Evolutionary conservation across 768 basidiomycete species (phyloP), one percentile per base, ranked within the genome.

Genomic region (Harrya chromipes): DNA sequence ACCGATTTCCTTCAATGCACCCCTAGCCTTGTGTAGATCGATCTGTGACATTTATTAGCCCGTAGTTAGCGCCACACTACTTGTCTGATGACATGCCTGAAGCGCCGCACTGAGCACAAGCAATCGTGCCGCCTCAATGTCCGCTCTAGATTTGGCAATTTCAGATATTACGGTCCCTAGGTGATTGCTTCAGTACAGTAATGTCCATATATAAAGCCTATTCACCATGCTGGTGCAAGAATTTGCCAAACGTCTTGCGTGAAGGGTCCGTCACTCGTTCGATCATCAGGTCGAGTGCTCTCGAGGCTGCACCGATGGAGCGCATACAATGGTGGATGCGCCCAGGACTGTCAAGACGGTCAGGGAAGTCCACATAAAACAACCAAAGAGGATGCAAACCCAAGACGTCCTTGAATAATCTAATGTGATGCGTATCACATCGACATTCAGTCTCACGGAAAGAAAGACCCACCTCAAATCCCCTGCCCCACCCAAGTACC

Each of bases 241-340:
- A 80, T 69, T 95, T 97, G 23, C 93, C 95, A 62, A 99, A 99
- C 0, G 95, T 97, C 72, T 90, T 93, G 59, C 91, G 81, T 14
- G 71, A 69, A 4, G 94, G 87, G 64, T 98, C 92, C n/a, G 94
- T 95, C 20, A 94, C 92, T 9, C 97, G 83, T 59, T 85, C 81
- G 39, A 99, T 77, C 82, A 97, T 84, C 43, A 89, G 70, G 61
- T 97, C 91, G 49, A 98, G 72, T 3, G 95, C 87, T 20, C 80
- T 77, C 52, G 86, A 82, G 1, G 97, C 97, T 19, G 80, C 80
- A 19, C 97, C 97, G 50, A 99, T 90, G 8, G 91, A 89, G 34
- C 97, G 84, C 97, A 99, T 99, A 75, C 95, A 97, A 64, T 94
- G 91, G 62, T 95, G 94, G 59, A 95, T 89, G 47, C 94, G 86